phyloP scores from a whole-genome alignment of 2,329 filamentous ascomycete genomes.

The Chaetomiaceae sp. region DNA sequence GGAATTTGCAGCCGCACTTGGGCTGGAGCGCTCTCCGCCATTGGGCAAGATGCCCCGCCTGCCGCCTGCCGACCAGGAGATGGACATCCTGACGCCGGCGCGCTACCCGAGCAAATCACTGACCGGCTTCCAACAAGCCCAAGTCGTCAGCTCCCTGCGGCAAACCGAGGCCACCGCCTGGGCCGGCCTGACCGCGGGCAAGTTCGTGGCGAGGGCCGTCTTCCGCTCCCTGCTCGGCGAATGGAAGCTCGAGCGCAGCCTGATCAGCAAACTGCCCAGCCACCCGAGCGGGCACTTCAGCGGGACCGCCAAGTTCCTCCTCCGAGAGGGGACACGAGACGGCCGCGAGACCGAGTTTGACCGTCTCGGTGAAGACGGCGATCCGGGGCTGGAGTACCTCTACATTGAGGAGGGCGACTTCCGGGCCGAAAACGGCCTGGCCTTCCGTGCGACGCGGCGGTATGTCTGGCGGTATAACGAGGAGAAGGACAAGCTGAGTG shows the following conservation, averaged over 20 bases:
- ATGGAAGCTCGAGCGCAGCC: constrained; percentile 59
- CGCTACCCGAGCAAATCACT: constrained; percentile 43
- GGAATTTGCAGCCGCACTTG: constrained; percentile 58
- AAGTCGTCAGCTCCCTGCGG: constrained; percentile 41
- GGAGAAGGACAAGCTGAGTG: constrained; percentile 54
- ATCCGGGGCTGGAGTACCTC: constrained; percentile 55
- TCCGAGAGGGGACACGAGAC: constrained; percentile 55
- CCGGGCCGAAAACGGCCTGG: constrained; percentile 49
- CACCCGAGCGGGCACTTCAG: constrained; percentile 62
- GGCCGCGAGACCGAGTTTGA: constrained; percentile 38
- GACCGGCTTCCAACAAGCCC: constrained; percentile 39
- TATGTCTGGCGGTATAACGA: constrained; percentile 72
- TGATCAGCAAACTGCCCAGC: constrained; percentile 49
- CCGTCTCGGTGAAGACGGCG: constrained; percentile 24
- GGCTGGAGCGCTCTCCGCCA: constrained; percentile 41
- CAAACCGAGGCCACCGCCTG: constrained; percentile 42
- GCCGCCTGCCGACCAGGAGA: constrained; percentile 38
- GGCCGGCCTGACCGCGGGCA: constrained; percentile 39
- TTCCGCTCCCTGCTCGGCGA: constrained; percentile 67
- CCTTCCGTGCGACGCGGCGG: constrained; percentile 58
- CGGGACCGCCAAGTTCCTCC: constrained; percentile 61
- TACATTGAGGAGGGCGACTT: constrained; percentile 67
- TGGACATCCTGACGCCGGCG: constrained; percentile 55
- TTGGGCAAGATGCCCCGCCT: constrained; percentile 36
- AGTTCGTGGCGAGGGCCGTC: constrained; percentile 60